Base-by-base conservation (phyloP, 441 rosid species). In the Biscutella auriculata region DNA sequence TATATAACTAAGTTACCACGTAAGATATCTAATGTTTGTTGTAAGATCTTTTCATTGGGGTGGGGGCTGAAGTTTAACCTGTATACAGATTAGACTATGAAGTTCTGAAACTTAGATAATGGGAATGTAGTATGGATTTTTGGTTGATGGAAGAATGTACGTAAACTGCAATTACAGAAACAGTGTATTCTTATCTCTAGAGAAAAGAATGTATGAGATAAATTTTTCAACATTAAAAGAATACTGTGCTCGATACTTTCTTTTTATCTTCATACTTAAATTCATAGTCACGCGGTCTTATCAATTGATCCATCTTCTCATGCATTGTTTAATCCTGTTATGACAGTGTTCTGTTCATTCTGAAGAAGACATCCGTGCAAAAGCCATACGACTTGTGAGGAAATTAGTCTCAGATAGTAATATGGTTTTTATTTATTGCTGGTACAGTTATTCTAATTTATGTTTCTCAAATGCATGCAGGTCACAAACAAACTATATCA, bases 401-500 rank as follows among this genome's bases (percentile, higher is more conserved):
- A 65, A 69, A 54, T 49, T 66, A 21, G 17, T 25, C 36, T 56
- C 67, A 17, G 50, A 56, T 55, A 42, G 29, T 37, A 39, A 10
- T 43, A 43, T 64, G 28, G 34, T 30, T 50, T 33, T 56, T 47
- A 39, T 42, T 30, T 52, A 54, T 28, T 50, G 8, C 60, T 63
- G 57, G 26, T 50, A 40, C 28, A 44, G 14, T 47, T 29, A 12
- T 70, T 64, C 39, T 42, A 44, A 57, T 60, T 8, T 23, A 21
- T 66, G 53, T 37, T 53, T 45, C 61, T 39, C 48, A 45, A 59
- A 54, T 73, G 58, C 75, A 34, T 79, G 76, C 60, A 19, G 99
- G 99, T 91, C 67, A 84, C 99, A 16, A 95, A 95, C 76, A 91
- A 95, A 77, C 95, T 95, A 53, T 91, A 79, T 83, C 97, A 79